Conservation (phyloP, 352 stramenopile species). For the Pythium periplocum region DNA sequence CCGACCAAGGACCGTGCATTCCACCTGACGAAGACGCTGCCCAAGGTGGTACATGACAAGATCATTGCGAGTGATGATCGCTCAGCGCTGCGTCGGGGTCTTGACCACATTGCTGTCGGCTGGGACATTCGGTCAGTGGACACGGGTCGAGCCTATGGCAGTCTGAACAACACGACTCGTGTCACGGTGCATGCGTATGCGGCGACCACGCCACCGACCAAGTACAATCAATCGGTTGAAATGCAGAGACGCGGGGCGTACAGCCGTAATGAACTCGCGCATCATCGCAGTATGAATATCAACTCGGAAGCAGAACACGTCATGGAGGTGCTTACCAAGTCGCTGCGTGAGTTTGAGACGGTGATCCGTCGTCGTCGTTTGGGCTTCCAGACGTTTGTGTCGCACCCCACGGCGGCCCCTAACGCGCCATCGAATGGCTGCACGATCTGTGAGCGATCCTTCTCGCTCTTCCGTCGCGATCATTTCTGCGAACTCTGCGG, state of each 20-base stretch:
- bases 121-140: conserved; percentile 49
- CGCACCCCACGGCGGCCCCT: conserved; percentile 36
- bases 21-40: conserved; percentile 63
- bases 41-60: conserved; percentile 46
- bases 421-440: conserved; percentile 23
- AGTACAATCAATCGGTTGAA: conserved; percentile 24
- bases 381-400: conserved; percentile 64
- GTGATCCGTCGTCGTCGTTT: conserved; percentile 59
- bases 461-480: conserved; percentile 39
- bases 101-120: conserved; percentile 55
- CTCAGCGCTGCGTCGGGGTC: conserved; percentile 36
- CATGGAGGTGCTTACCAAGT: conserved; percentile 40
- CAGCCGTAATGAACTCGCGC: conserved; percentile 21
- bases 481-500: conserved; percentile 56
- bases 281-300: conserved; percentile 30
- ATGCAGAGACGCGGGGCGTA: conserved; percentile 19
- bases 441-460: conserved; percentile 44
- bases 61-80: conserved; percentile 41
- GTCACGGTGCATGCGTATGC: conserved; percentile 63
- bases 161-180: conserved; percentile 31
- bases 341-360: conserved; percentile 40
- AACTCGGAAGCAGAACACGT: conserved; percentile 43
- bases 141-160: conserved; percentile 18
- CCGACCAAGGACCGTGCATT: conserved; percentile 34
- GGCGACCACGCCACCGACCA: conserved; percentile 24